Conservation (phyloP, 1,284 basidiomycete species). For the Violaceomyces palustris region DNA sequence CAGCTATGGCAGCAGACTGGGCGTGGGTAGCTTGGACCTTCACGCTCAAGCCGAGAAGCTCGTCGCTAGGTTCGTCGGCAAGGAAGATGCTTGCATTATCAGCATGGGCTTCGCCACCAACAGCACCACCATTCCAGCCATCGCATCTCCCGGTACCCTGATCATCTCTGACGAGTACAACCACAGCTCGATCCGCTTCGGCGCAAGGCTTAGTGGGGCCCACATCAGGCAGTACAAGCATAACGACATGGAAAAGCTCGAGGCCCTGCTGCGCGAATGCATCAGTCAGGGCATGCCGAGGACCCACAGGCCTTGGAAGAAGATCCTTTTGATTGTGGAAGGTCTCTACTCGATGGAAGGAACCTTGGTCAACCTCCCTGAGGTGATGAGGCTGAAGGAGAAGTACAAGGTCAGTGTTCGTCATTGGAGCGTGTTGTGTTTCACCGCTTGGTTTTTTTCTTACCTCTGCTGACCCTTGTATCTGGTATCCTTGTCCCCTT, state of each 20-base stretch:
- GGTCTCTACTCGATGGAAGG: conserved; percentile 99
- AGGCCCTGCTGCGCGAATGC: conserved; percentile 76
- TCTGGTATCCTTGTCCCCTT: too few species aligned
- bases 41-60: conserved; percentile 78
- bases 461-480: neutral
- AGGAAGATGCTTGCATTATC: conserved; percentile 80
- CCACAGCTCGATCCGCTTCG: conserved; percentile 91
- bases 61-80: conserved; percentile 82
- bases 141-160: conserved; percentile 84
- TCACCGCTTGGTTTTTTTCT: neutral
- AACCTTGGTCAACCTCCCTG: conserved; percentile 78
- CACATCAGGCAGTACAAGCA: conserved; percentile 93
- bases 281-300: conserved; percentile 96
- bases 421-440: neutral
- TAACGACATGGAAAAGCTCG: conserved; percentile 83
- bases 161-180: conserved; percentile 97
- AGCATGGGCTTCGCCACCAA: conserved; percentile 99
- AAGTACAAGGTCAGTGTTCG: conserved; percentile 82
- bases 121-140: conserved; percentile 86
- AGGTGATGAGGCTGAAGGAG: conserved; percentile 78
- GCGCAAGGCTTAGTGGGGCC: conserved; percentile 82
- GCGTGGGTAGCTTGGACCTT: conserved; percentile 77
- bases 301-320: conserved; percentile 97
- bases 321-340: conserved; percentile 91
- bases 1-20: conserved; percentile 71